Evolutionary conservation across 2,329 filamentous ascomycete genomes (phyloP).

Genomic region (Triangularia setosa): DNA sequence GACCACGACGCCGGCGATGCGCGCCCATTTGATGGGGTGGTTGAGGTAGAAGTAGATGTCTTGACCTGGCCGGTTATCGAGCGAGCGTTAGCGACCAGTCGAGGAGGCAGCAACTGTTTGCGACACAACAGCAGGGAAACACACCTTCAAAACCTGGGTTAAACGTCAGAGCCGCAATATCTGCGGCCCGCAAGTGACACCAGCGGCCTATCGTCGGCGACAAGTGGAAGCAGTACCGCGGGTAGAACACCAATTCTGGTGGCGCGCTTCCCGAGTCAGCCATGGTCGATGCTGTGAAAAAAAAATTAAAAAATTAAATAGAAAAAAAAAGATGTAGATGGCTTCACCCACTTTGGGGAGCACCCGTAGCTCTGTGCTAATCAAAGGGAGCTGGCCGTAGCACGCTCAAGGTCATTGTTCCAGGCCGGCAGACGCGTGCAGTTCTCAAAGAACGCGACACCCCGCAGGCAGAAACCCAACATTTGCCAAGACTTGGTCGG

Average conservation of each 20-base stretch:
- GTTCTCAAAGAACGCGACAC: background rate
- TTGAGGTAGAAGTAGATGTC: slow-evolving; percentile 65
- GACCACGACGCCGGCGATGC: slow-evolving; percentile 67
- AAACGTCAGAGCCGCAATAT: slow-evolving; percentile 46
- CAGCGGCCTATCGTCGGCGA: slow-evolving; percentile 58
- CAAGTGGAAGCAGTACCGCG: slow-evolving; percentile 59
- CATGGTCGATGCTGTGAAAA: slow-evolving; percentile 22
- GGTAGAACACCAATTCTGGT: slow-evolving; percentile 43
- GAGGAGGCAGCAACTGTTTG: background rate
- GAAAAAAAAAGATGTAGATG: slow-evolving; percentile 1
- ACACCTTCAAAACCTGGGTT: slow-evolving; percentile 53
- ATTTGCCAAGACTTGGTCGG: slow-evolving; percentile 6
- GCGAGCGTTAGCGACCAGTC: background rate
- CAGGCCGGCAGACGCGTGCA: background rate
- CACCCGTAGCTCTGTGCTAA: background rate
- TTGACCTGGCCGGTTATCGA: slow-evolving; percentile 37
- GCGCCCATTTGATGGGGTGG: slow-evolving; percentile 73
- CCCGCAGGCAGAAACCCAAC: background rate
- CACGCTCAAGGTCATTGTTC: background rate
- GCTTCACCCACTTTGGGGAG: background rate
- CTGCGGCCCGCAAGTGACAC: slow-evolving; percentile 52
- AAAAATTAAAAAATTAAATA: too few relatives aligned
- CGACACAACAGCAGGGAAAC: slow-evolving; percentile 4
- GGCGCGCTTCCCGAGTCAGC: slow-evolving; percentile 13
- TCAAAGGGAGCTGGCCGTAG: background rate